Conservation (phyloP, 1,284 basidiomycete genomes). For the Pseudozyma tsukubaensis region DNA sequence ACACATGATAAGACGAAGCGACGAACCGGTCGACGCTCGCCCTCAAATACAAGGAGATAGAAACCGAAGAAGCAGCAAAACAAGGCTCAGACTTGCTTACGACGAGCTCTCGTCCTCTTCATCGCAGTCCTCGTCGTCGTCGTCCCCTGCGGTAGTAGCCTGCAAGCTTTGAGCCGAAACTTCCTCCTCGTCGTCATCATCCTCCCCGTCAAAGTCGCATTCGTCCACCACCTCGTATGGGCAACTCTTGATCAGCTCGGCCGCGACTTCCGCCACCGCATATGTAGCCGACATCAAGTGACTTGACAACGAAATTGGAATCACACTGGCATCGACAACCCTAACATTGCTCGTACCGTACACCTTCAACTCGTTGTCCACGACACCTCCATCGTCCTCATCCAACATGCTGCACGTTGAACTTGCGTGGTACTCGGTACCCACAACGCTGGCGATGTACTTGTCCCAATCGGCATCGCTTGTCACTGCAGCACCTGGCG, state of each 20-base stretch:
- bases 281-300: conserved; percentile 71
- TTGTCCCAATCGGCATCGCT: conserved; percentile 49
- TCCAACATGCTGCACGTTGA: conserved; percentile 78
- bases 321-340: conserved; percentile 70
- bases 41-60: neutral
- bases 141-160: conserved; percentile 2
- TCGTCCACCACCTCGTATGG: conserved; percentile 34
- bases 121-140: conserved; percentile 20
- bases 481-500: conserved; percentile 37
- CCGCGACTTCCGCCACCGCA: conserved; percentile 69
- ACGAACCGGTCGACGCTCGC: conserved; percentile 2
- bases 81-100: neutral
- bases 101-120: conserved; percentile 9
- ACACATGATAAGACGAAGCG: neutral
- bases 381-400: conserved; percentile 75
- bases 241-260: conserved; percentile 56
- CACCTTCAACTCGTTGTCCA: conserved; percentile 75
- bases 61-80: neutral
- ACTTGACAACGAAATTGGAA: conserved; percentile 70
- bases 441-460: conserved; percentile 37
- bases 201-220: conserved; percentile 38
- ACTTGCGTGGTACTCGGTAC: conserved; percentile 70
- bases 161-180: neutral
- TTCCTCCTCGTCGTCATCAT: neutral
- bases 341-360: conserved; percentile 77